phyloP scores from a whole-genome alignment of 148 eudicot genomes.

The Persicaria tinctoria region DNA sequence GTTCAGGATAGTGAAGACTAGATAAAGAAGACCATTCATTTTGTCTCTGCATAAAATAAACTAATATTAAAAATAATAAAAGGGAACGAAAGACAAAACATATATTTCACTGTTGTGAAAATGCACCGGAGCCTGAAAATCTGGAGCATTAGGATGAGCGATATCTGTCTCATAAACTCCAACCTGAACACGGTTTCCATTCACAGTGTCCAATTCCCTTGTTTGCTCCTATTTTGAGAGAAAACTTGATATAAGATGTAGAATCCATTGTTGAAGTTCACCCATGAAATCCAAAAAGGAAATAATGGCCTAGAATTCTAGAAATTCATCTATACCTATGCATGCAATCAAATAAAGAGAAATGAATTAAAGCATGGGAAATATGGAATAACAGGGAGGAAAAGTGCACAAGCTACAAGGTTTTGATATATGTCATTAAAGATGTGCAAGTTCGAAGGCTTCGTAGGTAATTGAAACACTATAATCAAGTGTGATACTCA shows the following conservation, averaged over 20 bases:
- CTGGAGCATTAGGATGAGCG: slow-evolving; percentile 24
- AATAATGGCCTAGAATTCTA: neutral
- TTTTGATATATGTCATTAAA: neutral
- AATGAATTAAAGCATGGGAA: neutral
- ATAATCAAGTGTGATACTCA: neutral
- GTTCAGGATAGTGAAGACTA: slow-evolving; percentile 24
- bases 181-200: slow-evolving; percentile 29
- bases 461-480: neutral
- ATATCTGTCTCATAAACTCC: slow-evolving; percentile 28
- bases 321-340: neutral
- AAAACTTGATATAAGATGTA: slow-evolving; percentile 3
- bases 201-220: slow-evolving; percentile 36
- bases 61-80: neutral
- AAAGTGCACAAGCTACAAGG: neutral
- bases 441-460: slow-evolving; percentile 2
- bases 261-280: neutral
- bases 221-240: slow-evolving; percentile 39
- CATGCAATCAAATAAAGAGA: neutral
- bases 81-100: neutral
- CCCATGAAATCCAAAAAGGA: neutral
- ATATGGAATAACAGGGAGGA: neutral
- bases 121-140: slow-evolving; percentile 37
- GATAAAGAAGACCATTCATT: slow-evolving; percentile 28
- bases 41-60: slow-evolving; percentile 33
- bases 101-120: neutral